phyloP scores from a whole-genome alignment of 306 rosid species.

The Clitoria ternatea region DNA sequence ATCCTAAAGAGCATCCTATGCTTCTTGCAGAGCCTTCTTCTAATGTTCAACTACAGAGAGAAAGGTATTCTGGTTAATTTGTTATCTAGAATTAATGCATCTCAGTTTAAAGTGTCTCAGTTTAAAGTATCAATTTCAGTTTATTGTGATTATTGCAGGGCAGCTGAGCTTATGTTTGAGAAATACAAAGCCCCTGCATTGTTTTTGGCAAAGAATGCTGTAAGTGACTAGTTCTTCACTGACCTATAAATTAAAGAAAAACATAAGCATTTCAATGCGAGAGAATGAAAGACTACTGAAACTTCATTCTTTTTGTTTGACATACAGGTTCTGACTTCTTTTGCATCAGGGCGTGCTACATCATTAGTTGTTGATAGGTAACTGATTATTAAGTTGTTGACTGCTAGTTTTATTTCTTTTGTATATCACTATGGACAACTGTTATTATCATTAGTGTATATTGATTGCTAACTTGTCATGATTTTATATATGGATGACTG shows the following conservation, averaged over 20 bases:
- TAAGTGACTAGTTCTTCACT: conserved; percentile 43
- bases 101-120: conserved; percentile 3
- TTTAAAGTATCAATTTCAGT: neutral
- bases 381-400: conserved; percentile 17
- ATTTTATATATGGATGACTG: neutral
- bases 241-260: conserved; percentile 17
- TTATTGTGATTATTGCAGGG: conserved; percentile 55
- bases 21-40: conserved; percentile 96
- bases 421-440: neutral
- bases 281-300: neutral
- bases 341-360: conserved; percentile 99
- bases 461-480: neutral
- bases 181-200: conserved; percentile 97
- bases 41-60: conserved; percentile 87
- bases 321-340: conserved; percentile 85
- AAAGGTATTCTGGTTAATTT: conserved; percentile 47
- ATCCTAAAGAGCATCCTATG: conserved; percentile 97
- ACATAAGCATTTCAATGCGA: neutral
- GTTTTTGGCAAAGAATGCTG: conserved; percentile 97
- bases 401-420: conserved; percentile 1
- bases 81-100: neutral
- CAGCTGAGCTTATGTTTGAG: conserved; percentile 95
- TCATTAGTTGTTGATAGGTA: conserved; percentile 96
- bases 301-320: conserved; percentile 12
- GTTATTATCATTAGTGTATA: neutral